Conservation (phyloP, 2,329 filamentous ascomycete species). For the Uncinocarpus reesii region DNA sequence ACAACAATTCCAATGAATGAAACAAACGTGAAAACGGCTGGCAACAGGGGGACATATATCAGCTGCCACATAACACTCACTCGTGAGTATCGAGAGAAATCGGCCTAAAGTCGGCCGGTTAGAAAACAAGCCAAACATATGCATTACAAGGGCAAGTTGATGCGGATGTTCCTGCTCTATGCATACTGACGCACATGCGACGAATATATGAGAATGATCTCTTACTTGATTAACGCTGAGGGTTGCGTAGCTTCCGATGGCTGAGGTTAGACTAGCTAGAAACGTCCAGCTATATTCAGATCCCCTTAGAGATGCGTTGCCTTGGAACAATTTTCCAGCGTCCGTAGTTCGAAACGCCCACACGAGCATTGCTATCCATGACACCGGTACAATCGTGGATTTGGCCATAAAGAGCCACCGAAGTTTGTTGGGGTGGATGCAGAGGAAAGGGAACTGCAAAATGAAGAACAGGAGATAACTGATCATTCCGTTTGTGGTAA, state of each 20-base stretch:
- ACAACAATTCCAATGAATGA: slow-evolving; percentile 26
- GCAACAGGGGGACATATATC: slow-evolving; percentile 24
- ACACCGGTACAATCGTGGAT: slow-evolving; percentile 1
- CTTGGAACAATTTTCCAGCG: slow-evolving; percentile 3
- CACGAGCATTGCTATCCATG: slow-evolving; percentile 9
- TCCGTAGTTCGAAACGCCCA: slow-evolving; percentile 10
- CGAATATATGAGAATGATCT: slow-evolving; percentile 27
- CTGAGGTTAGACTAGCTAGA: slow-evolving; percentile 41
- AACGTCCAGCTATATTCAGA: slow-evolving; percentile 42
- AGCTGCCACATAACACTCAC: slow-evolving; percentile 37
- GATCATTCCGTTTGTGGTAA: slow-evolving; percentile 30
- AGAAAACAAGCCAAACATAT: too few relatives aligned
- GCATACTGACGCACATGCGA: slow-evolving; percentile 35
- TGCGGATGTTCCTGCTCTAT: too few relatives aligned
- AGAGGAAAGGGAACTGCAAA: slow-evolving; percentile 34
- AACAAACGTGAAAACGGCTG: slow-evolving; percentile 1
- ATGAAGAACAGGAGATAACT: slow-evolving; percentile 31
- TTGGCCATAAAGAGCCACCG: slow-evolving; percentile 11
- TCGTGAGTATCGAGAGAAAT: slow-evolving; percentile 33
- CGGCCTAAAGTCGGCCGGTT: slow-evolving; percentile 26
- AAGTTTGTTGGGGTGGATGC: slow-evolving; percentile 32
- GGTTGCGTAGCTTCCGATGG: slow-evolving; percentile 44
- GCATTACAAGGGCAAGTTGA: too few relatives aligned
- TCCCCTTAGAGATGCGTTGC: slow-evolving; percentile 19
- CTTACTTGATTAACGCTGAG: slow-evolving; percentile 41